phyloP scores from a whole-genome alignment of 2,329 filamentous ascomycete genomes.

The Paraconiothyrium brasiliense region DNA sequence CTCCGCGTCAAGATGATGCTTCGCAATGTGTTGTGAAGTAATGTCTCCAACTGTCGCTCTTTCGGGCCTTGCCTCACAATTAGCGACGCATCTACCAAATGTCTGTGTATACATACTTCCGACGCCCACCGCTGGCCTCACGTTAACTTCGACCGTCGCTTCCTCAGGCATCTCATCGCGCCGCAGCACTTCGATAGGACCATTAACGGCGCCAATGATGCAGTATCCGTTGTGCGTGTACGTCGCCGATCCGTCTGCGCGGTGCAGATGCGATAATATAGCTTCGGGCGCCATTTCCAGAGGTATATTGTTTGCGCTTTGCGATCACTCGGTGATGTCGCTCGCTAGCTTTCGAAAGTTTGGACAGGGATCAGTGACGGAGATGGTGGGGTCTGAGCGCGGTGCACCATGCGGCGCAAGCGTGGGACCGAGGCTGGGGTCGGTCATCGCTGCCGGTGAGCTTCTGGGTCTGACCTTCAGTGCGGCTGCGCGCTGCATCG shows the following conservation, averaged over 20 bases:
- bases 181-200: conserved; percentile 87
- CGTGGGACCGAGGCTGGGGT: conserved; percentile 17
- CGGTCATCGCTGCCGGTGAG: conserved; percentile 17
- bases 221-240: conserved; percentile 81
- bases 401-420: conserved; percentile 16
- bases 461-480: not conserved
- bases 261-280: conserved; percentile 62
- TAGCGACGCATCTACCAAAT: not conserved
- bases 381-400: conserved; percentile 17
- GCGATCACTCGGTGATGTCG: not conserved
- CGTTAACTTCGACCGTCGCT: conserved; percentile 86
- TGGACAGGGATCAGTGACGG: conserved; percentile 15
- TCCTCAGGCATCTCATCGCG: conserved; percentile 93
- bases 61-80: conserved; percentile 46
- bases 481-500: not conserved
- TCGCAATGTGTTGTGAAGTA: conserved; percentile 76
- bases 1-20: conserved; percentile 78
- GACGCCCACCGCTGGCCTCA: conserved; percentile 85
- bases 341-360: conserved; percentile 7
- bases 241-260: conserved; percentile 81
- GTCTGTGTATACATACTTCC: conserved; percentile 66
- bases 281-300: conserved; percentile 38
- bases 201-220: conserved; percentile 87
- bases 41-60: conserved; percentile 79
- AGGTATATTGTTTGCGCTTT: not conserved